A percentile compares a stretch with the other conserved stretches of the same genome.
Evolutionary conservation across 192 early-diverging fungal genomes (phyloP).

Genomic region (Umbelopsis ramanniana): DNA sequence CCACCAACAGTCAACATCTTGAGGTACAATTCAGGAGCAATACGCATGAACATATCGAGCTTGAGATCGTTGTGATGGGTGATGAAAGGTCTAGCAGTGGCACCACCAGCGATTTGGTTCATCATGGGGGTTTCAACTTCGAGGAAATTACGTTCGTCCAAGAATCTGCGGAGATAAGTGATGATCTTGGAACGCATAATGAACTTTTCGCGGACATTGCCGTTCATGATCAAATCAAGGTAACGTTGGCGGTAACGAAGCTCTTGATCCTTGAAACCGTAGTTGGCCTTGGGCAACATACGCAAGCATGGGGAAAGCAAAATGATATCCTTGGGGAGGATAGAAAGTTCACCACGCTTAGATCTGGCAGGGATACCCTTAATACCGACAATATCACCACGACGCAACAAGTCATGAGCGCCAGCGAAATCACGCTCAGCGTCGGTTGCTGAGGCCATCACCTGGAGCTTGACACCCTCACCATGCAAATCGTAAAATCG

Average conservation of each 20-base stretch:
- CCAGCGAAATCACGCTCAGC: constrained; percentile 73
- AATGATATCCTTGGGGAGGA: constrained; percentile 86
- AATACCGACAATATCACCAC: constrained; percentile 98
- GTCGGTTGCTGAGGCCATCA: constrained; percentile 83
- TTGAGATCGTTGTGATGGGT: constrained; percentile 99
- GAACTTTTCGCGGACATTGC: constrained; percentile 93
- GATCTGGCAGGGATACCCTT: constrained; percentile 88
- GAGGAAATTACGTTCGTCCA: constrained; percentile 94
- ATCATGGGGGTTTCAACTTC: constrained; percentile 99
- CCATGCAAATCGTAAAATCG: constrained; percentile 95
- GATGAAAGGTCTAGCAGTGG: constrained; percentile 98
- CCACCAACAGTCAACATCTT: constrained; percentile 99
- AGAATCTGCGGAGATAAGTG: constrained; percentile 93
- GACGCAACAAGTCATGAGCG: constrained; percentile 80
- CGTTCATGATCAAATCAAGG: constrained; percentile 99
- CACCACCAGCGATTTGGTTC: constrained; percentile 98
- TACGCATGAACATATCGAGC: constrained; percentile 97
- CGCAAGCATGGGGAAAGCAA: constrained; percentile 94
- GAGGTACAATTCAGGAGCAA: constrained; percentile 96
- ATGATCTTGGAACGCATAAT: constrained; percentile 90
- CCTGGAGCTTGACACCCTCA: constrained; percentile 94
- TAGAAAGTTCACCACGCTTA: constrained; percentile 94
- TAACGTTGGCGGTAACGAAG: constrained; percentile 97
- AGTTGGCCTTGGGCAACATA: constrained; percentile 94
- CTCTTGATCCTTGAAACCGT: constrained; percentile 98